Evolutionary conservation across 1,284 basidiomycete species (phyloP).

Genomic region (Naganishia albida): DNA sequence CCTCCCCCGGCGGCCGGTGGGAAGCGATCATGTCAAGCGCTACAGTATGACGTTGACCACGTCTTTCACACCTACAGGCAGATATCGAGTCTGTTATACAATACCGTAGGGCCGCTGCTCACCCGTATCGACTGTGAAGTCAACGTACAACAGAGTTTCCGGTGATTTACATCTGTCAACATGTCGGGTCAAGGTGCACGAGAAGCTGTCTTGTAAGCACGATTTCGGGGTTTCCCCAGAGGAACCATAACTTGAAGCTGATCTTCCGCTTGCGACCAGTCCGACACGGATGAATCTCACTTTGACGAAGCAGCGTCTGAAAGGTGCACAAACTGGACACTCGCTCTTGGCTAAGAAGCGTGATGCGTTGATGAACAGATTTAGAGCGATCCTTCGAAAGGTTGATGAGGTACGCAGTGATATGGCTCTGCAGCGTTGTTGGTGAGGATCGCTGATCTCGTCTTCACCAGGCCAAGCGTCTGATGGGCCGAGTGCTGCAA

Average conservation of each 20-base stretch:
- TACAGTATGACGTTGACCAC: neutral
- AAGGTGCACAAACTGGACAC: slow-evolving; percentile 96
- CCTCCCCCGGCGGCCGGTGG: slow-evolving; percentile 3
- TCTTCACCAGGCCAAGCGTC: slow-evolving; percentile 78
- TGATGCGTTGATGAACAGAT: slow-evolving; percentile 90
- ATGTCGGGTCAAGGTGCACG: slow-evolving; percentile 88
- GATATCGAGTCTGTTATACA: neutral
- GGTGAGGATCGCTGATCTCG: neutral
- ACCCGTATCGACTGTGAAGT: no score
- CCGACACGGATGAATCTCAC: slow-evolving; percentile 94
- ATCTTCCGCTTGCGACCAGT: slow-evolving; percentile 38
- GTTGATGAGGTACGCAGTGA: slow-evolving; percentile 79
- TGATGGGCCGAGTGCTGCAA: slow-evolving; percentile 99
- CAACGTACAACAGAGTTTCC: no score
- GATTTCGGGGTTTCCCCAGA: neutral
- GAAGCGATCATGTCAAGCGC: neutral
- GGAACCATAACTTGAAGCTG: slow-evolving; percentile 3
- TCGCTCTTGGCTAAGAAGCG: slow-evolving; percentile 96
- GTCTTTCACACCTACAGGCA: neutral
- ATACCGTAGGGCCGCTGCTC: no score
- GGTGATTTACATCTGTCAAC: slow-evolving; percentile 29
- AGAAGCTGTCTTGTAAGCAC: slow-evolving; percentile 76
- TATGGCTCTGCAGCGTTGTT: neutral
- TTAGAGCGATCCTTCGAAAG: slow-evolving; percentile 83
- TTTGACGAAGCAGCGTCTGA: slow-evolving; percentile 87